Conservation (phyloP, 164 flowering plant genomes). For the Amborella trichopoda region DNA sequence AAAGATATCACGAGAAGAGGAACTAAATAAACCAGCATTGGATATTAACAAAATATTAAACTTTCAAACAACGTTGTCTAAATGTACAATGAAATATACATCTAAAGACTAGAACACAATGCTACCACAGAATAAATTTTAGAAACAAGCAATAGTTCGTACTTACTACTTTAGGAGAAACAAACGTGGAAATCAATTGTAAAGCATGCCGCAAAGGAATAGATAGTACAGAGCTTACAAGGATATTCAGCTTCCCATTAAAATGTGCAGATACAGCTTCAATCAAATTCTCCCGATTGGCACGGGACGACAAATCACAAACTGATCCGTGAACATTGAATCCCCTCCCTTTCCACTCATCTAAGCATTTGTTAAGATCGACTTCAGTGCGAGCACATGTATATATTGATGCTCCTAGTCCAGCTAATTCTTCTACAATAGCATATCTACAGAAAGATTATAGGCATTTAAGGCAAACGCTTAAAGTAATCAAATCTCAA, state of each 20-base stretch:
- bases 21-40: too few species aligned
- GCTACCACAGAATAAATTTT: too few species aligned
- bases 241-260: slow-evolving; percentile 29
- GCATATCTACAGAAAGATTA: slow-evolving; percentile 19
- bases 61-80: too few species aligned
- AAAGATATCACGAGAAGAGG: too few species aligned
- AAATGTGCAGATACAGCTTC: slow-evolving; percentile 18
- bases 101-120: too few species aligned
- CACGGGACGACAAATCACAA: slow-evolving; percentile 17
- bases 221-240: slow-evolving; percentile 10
- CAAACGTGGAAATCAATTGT: too few species aligned
- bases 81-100: too few species aligned
- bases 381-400: slow-evolving; percentile 27
- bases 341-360: slow-evolving; percentile 26
- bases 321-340: slow-evolving; percentile 28
- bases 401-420: slow-evolving; percentile 28
- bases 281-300: slow-evolving; percentile 19
- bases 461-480: not conserved
- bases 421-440: slow-evolving; percentile 34
- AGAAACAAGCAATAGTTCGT: too few species aligned
- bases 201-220: not conserved
- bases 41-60: too few species aligned
- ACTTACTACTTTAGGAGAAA: too few species aligned
- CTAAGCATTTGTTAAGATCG: slow-evolving; percentile 18
- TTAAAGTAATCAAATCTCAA: too few species aligned